These are phyloP conservation scores for Talaromyces ruber DNA, from an alignment of 495 filamentous ascomycete genomes.

Conservation along the genomic window DNA sequence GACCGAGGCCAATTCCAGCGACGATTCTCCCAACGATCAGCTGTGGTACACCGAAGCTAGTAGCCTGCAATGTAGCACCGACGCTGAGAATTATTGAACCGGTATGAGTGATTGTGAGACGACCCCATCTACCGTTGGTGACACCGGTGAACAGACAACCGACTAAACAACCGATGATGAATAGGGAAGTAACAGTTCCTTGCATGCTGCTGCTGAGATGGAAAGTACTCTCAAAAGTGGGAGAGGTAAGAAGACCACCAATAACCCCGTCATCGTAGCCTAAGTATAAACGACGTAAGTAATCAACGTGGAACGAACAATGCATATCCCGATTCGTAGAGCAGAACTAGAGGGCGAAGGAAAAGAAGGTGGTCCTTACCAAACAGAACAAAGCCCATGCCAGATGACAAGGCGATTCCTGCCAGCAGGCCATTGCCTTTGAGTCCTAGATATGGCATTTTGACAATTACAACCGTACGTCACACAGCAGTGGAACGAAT, in stretches of 20 bases:
- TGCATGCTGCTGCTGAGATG: conserved; percentile 11
- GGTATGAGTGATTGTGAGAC: conserved; percentile 23
- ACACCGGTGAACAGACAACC: not conserved
- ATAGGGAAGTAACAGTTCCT: conserved; percentile 10
- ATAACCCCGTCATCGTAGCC: conserved; percentile 14
- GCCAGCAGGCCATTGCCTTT: conserved; percentile 7
- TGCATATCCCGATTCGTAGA: too few species aligned
- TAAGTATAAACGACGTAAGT: not conserved
- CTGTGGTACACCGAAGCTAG: conserved; percentile 31
- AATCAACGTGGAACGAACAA: not conserved
- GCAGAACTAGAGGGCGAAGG: too few species aligned
- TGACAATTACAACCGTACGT: not conserved
- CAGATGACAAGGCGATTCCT: conserved; percentile 10
- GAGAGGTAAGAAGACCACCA: conserved; percentile 11
- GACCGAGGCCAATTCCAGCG: conserved; percentile 12
- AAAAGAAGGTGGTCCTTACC: not conserved
- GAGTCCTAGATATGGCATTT: conserved; percentile 9
- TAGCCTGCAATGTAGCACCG: conserved; percentile 42
- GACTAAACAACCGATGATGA: conserved; percentile 1
- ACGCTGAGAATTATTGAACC: conserved; percentile 40
- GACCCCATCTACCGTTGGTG: not conserved
- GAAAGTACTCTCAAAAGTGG: conserved; percentile 9
- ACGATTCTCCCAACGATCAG: conserved; percentile 34
- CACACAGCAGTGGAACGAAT: not conserved
- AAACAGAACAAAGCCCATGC: conserved; percentile 13